Evolutionary conservation across 2,329 filamentous ascomycete genomes (phyloP), one percentile per base, ranked within the genome.

Genomic region (Elsinoe necatrix): DNA sequence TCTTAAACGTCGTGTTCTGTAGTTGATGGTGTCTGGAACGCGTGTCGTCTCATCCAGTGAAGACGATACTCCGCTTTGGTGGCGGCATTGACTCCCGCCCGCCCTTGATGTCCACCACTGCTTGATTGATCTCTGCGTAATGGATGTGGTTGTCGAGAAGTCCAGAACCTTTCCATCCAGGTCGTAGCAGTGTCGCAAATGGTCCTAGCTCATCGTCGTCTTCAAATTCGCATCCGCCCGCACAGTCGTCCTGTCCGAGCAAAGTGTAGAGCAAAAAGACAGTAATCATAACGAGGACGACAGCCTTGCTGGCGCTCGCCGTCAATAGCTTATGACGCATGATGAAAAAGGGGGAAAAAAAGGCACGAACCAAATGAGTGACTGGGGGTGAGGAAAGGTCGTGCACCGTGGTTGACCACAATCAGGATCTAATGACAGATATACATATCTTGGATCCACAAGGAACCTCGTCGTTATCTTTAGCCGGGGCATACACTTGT

Each of bases 91-190:
- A 52, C 34, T 52, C 29, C 3, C 29, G 48, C 3, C 48, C 48
- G 3, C 48, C 48, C n/a, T 52, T 52, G 48, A 52, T 35, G 20
- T 52, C 48, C 6, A 52, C 48, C 9, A 37, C 34, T 11, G 48
- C 48, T 39, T 39, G 48, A 9, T 37, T 52, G 31, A 52, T 7
- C 48, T 52, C 48, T n/a, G 48, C 48, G 31, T 21, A 52, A 20
- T 52, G 48, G 16, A 52, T 37, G 29, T 29, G 29, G 31, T 52
- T 52, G 48, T 52, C 48, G 8, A 16, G 31, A 23, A 8, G 31
- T 23, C 48, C 48, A 12, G 31, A 37, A 2, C 48, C 48, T 8
- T 35, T 52, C 48, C 48, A 52, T 18, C 48, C 48, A 35, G 48
- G 48, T 21, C 48, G n/a, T 23, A 37, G 14, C 29, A 52, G 16